Evolutionary conservation across 495 filamentous ascomycete genomes (phyloP), one percentile per base, ranked within the genome.

Genomic region (Glonium stellatum): DNA sequence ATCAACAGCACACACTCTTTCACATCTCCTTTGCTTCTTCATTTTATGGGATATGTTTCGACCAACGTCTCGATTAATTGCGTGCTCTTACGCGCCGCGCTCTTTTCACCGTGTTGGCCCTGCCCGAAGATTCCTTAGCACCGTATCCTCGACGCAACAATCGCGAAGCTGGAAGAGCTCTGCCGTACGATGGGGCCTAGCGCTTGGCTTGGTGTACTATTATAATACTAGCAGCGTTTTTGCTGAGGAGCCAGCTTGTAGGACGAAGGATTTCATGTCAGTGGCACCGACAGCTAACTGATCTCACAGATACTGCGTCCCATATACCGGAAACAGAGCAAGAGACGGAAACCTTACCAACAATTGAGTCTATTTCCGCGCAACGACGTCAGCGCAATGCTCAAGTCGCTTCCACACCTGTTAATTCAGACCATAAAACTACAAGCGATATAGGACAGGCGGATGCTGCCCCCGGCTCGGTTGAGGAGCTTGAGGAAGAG

Each of bases 181-280:
- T n/a, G 78, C 76, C 8, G 66, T 78, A 58, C 80, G 92, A 72
- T 85, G 89, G 80, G 89, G 84, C 55, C 65, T 93, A 48, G 91
- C 89, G n/a, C 76, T 72, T 52, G 90, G 77, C 22, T 82, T 82
- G n/a, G 71, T 96, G 35, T 98, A 97, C 77, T 96, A 85, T 70
- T 98, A 97, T 73, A 92, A 90, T 74, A 97, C 90, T 42, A 91
- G 84, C 71, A 81, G 81, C 62, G 77, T 87, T 39, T 97, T 98
- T 73, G 87, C 91, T 12, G 86, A 97, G 69, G 84, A 92, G 73
- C 83, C 86, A 35, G 75, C 80, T 55, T 81, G 92, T 96, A 80
- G 59, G 87, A 67, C 46, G 21, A 36, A 53, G 6, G 9, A 21
- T 5, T 34, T 50, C 13, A 35, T 13, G n/a, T 22, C 15, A 59